phyloP scores from a whole-genome alignment of 2,329 filamentous ascomycete species.

The Tothia fuscella region DNA sequence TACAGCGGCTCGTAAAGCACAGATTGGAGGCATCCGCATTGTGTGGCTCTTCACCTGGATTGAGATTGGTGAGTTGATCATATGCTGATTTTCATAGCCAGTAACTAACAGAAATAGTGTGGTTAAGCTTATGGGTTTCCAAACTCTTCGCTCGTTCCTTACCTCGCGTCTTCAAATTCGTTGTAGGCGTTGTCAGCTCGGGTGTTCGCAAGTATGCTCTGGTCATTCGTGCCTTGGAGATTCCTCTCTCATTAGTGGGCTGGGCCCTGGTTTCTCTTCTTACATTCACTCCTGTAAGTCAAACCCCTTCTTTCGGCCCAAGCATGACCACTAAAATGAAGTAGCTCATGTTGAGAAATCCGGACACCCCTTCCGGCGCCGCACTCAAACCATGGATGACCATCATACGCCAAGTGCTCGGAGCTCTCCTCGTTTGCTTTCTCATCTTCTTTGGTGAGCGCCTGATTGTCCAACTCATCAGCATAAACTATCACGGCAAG shows the following conservation, averaged over 20 bases:
- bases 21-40: slow-evolving; percentile 44
- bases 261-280: slow-evolving; percentile 49
- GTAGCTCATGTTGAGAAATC: slow-evolving; percentile 23
- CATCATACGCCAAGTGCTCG: slow-evolving; percentile 51
- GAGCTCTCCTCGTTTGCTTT: slow-evolving; percentile 54
- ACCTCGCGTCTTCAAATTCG: slow-evolving; percentile 47
- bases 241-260: slow-evolving; percentile 47
- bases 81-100: background rate
- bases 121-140: slow-evolving; percentile 50
- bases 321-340: background rate
- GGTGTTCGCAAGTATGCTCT: slow-evolving; percentile 52
- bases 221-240: slow-evolving; percentile 45
- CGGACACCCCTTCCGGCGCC: slow-evolving; percentile 16
- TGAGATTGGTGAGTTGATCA: slow-evolving; percentile 36
- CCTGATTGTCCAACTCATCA: slow-evolving; percentile 68
- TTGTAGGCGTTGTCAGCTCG: slow-evolving; percentile 51
- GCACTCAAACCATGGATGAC: slow-evolving; percentile 36
- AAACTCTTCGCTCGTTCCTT: slow-evolving; percentile 49
- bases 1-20: slow-evolving; percentile 33
- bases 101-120: slow-evolving; percentile 27
- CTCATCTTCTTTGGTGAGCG: slow-evolving; percentile 67
- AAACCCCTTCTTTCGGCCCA: background rate
- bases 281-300: slow-evolving; percentile 43
- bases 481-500: slow-evolving; percentile 73
- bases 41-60: slow-evolving; percentile 55